A percentile compares a stretch with the other conserved stretches of the same genome.
These are phyloP conservation scores for Plasmodium vinckei DNA, from an alignment of 169 alveolate species.

Conservation along the genomic window DNA sequence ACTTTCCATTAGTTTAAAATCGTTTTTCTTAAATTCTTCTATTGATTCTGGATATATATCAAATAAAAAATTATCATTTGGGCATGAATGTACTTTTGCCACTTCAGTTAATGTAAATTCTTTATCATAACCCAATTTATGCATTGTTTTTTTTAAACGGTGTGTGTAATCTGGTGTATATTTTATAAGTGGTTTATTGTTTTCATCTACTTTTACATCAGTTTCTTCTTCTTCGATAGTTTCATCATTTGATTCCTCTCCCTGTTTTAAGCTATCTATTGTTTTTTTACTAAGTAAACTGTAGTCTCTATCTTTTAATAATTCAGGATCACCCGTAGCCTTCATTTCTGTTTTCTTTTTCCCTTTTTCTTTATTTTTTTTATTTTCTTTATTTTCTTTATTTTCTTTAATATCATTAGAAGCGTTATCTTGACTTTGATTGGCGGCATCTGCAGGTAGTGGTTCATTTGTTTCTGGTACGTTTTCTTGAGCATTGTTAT, in stretches of 20 bases:
- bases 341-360: not conserved
- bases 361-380: conserved; percentile 11
- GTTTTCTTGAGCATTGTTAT: no score
- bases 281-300: not conserved
- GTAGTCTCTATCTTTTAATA: no score
- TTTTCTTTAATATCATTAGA: not conserved
- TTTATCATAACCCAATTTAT: not conserved
- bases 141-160: not conserved
- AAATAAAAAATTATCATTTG: conserved; percentile 17
- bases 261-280: not conserved
- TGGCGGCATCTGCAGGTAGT: no score
- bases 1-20: not conserved
- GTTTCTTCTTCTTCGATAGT: conserved; percentile 18
- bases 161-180: not conserved
- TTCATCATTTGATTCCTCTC: not conserved
- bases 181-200: not conserved
- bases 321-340: no score
- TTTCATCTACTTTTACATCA: conserved; percentile 5
- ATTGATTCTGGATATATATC: not conserved
- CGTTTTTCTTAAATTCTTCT: not conserved
- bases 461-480: no score
- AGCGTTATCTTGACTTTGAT: no score
- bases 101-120: conserved; percentile 3
- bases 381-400: not conserved
- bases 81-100: conserved; percentile 12